Conservation (phyloP, 305 asterid species). For the Ilex paraguariensis region DNA sequence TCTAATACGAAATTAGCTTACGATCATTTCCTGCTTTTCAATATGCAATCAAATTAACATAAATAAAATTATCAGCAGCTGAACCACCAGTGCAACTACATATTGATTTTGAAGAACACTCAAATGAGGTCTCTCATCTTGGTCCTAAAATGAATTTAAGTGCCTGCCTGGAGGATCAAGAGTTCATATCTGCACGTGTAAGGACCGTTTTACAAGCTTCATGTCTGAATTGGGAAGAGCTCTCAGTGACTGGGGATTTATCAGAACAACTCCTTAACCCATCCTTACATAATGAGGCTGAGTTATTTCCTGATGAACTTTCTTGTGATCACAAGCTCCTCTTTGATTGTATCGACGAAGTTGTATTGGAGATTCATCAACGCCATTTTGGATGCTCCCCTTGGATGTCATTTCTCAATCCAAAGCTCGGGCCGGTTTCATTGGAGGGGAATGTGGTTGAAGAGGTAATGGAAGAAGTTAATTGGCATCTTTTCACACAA, state of each 20-base stretch:
- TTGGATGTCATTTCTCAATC: slow-evolving; percentile 35
- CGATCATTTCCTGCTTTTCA: not conserved
- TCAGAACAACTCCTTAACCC: slow-evolving; percentile 38
- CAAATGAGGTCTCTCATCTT: slow-evolving; percentile 22
- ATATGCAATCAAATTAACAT: slow-evolving; percentile 1
- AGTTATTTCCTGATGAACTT: slow-evolving; percentile 34
- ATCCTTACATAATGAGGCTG: slow-evolving; percentile 47
- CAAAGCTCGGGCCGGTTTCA: slow-evolving; percentile 24
- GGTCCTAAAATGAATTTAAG: slow-evolving; percentile 18
- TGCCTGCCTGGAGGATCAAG: slow-evolving; percentile 32
- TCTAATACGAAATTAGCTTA: slow-evolving; percentile 7
- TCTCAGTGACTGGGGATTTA: slow-evolving; percentile 24
- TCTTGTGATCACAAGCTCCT: slow-evolving; percentile 54
- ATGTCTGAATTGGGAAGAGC: slow-evolving; percentile 41
- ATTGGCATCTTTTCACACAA: slow-evolving; percentile 36
- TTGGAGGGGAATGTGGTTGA: slow-evolving; percentile 39
- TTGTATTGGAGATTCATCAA: slow-evolving; percentile 34
- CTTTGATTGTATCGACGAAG: slow-evolving; percentile 67
- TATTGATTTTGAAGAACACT: slow-evolving; percentile 51
- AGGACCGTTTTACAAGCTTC: slow-evolving; percentile 52
- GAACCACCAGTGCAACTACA: slow-evolving; percentile 41
- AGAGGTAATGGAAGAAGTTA: slow-evolving; percentile 55
- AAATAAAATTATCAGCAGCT: slow-evolving; percentile 27
- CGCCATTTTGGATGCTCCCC: slow-evolving; percentile 33
- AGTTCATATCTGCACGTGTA: slow-evolving; percentile 41